Evolutionary conservation across 306 rosid genomes (phyloP).

Genomic region (cucumber (Cucumis sativus)): Cucumber_9930_V3 NC_026660.2:10818501-10819000

Average conservation of each 20-base stretch:
- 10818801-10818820: background rate
- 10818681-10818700: background rate
- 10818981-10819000: background rate
- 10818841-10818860: background rate
- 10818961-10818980: background rate
- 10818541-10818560: background rate
- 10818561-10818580: background rate
- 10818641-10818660: background rate
- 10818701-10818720: background rate
- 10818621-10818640: background rate
- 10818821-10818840: background rate
- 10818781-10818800: background rate
- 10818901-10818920: background rate
- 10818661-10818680: background rate
- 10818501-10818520: background rate
- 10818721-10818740: background rate
- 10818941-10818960: background rate
- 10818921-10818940: too few species aligned
- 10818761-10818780: background rate
- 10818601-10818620: background rate
- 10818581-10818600: background rate
- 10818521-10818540: background rate
- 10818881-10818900: background rate
- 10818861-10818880: background rate
- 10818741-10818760: too few species aligned